Evolutionary conservation across 371 early-diverging fungal genomes (phyloP).

Genomic region (Neoconidiobolus thromboides): DNA sequence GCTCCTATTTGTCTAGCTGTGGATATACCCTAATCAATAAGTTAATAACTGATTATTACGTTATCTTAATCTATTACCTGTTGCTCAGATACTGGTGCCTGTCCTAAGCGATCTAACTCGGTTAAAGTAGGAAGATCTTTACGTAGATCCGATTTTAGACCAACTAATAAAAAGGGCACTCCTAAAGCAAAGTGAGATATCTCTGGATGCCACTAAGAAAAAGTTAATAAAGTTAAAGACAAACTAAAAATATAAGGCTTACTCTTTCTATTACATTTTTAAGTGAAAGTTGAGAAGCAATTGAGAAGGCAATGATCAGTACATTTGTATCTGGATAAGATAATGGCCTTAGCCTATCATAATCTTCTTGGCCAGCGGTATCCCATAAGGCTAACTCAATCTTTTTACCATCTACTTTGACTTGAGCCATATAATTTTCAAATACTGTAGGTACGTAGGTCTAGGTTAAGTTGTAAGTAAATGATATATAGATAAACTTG

Average conservation of each 20-base stretch:
- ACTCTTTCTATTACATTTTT: conserved; percentile 60
- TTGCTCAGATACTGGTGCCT: conserved; percentile 11
- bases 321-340: conserved; percentile 83
- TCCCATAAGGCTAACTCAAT: conserved; percentile 78
- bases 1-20: conserved; percentile 61
- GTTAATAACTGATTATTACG: background rate
- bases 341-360: conserved; percentile 60
- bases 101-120: conserved; percentile 18
- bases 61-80: background rate
- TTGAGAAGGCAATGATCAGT: conserved; percentile 68
- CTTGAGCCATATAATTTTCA: conserved; percentile 70
- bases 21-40: conserved; percentile 27
- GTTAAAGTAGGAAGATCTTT: conserved; percentile 32
- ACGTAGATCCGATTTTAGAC: conserved; percentile 47
- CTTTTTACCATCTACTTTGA: conserved; percentile 58
- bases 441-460: conserved; percentile 33
- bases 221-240: background rate
- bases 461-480: conserved; percentile 8
- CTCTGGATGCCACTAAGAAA: conserved; percentile 37
- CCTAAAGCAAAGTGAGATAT: conserved; percentile 35
- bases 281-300: conserved; percentile 55
- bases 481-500: background rate
- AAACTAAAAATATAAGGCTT: background rate
- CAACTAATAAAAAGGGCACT: conserved; percentile 44
- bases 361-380: conserved; percentile 82